Base-by-base conservation (phyloP, 2,329 filamentous ascomycete genomes). In the Colletotrichum sp. region DNA sequence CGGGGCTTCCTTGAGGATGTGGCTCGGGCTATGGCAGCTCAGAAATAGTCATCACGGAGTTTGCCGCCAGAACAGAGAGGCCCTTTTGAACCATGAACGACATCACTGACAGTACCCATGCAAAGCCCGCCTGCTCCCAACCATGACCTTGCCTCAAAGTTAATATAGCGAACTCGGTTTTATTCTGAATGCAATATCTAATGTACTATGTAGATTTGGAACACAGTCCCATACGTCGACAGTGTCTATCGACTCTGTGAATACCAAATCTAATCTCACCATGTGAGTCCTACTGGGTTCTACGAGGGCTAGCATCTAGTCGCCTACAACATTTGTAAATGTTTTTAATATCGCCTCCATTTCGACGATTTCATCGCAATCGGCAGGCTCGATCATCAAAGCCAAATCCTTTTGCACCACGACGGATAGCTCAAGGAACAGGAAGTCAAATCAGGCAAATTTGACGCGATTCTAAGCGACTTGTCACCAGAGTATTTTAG, bases 101-200 rank as follows among this genome's bases (percentile, higher is more conserved):
- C n/a, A 6, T 52, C n/a, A 22, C 8, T 49, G 44, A 25, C n/a
- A 52, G 12, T 49, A 11, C 9, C 19, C 16, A 44, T 5, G 44
- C 6, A 12, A 52, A 3, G 44, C 44, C n/a, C 11, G 2, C 44
- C 11, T 22, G 11, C 44, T 22, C 11, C 11, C n/a, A 52, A 52
- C 12, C n/a, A 22, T 52, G 13, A 13, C 44, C 0, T 22, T 22
- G 44, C 44, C 44, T 25, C 44, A 0, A 22, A 13, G 13, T 52
- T 52, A 1, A 25, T 12, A n/a, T 11, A 52, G 6, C n/a, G 44
- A 25, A 25, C 16, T 52, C 0, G 0, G 6, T 0, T 52, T 13
- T 1, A 3, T 12, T 49, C 12, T 13, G n/a, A 22, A 3, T 52
- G 6, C 0, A 25, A 22, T 12, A 13, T 22, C 4, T 22, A 13